Evolutionary conservation across 495 filamentous ascomycete species (phyloP).

Genomic region (Trichocladium uniseriatum): DNA sequence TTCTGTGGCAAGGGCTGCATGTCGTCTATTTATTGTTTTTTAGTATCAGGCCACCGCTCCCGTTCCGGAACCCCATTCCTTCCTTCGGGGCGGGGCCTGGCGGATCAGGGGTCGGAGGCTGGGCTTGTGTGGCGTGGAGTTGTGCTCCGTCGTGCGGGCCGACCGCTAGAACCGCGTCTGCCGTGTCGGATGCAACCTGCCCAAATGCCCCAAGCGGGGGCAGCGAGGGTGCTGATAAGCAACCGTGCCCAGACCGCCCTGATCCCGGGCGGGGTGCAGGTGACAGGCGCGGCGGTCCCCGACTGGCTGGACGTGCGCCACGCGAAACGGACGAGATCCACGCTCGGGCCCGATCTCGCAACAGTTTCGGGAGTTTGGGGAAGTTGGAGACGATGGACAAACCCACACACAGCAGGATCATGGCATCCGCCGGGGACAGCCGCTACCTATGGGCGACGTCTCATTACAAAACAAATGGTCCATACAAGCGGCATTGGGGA

Average conservation of each 20-base stretch:
- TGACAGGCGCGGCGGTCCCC: neutral
- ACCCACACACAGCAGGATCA: neutral
- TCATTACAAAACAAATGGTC: no score
- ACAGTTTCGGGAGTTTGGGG: neutral
- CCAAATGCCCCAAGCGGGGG: neutral
- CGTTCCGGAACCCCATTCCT: neutral
- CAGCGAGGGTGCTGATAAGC: neutral
- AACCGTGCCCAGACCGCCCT: neutral
- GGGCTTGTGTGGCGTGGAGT: no score
- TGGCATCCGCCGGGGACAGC: neutral
- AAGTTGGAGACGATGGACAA: neutral
- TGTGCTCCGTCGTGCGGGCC: no score
- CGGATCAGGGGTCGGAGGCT: neutral
- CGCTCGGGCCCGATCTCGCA: neutral
- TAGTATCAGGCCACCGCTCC: neutral
- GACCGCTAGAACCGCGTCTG: no score
- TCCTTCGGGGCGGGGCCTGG: neutral
- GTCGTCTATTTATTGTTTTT: neutral
- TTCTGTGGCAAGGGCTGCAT: neutral
- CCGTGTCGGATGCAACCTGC: neutral
- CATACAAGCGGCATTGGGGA: no score
- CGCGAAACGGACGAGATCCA: neutral
- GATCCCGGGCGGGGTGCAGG: neutral
- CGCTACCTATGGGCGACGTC: no score
- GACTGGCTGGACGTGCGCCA: conserved; percentile 2